Conservation (phyloP, 805 yeast species). For the Hagleromyces aurorensis region DNA sequence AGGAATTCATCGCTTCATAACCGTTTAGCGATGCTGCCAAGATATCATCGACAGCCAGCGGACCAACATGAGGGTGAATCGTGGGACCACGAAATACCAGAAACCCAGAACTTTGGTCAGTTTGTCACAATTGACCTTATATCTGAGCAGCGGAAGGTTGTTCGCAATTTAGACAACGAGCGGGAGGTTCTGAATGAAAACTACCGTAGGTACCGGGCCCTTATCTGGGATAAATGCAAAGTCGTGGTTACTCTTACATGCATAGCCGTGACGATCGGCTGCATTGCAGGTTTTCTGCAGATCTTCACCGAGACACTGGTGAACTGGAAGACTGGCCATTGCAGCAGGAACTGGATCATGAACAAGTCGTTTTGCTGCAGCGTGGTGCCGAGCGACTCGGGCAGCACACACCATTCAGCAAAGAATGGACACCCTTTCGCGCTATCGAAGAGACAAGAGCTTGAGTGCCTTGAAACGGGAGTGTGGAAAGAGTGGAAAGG, state of each 20-base stretch:
- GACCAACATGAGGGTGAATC: no score
- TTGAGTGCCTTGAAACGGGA: slow-evolving; percentile 41
- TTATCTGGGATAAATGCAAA: slow-evolving; percentile 25
- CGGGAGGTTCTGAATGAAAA: slow-evolving; percentile 7
- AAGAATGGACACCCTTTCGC: slow-evolving; percentile 3
- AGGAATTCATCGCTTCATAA: no score
- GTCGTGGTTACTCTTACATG: slow-evolving; percentile 65
- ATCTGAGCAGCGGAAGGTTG: slow-evolving; percentile 42
- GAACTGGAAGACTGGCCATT: slow-evolving; percentile 70
- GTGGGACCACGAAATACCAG: slow-evolving; percentile 24
- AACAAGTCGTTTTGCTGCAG: slow-evolving; percentile 78
- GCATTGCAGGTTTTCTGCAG: slow-evolving; percentile 74
- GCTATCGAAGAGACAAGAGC: slow-evolving; percentile 27
- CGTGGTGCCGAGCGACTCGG: no score
- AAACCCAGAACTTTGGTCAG: slow-evolving; percentile 40
- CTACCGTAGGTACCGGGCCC: slow-evolving; percentile 8
- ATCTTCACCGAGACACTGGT: slow-evolving; percentile 84
- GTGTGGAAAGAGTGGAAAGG: slow-evolving; percentile 62
- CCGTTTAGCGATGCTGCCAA: no score
- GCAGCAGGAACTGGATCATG: slow-evolving; percentile 59
- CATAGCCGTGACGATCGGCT: slow-evolving; percentile 73
- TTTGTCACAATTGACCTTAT: slow-evolving; percentile 68
- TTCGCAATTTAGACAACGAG: slow-evolving; percentile 4
- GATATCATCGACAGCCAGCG: no score
- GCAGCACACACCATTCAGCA: slow-evolving; percentile 22